Percentiles rank a stretch among this genome's conserved stretches.
Evolutionary conservation across 441 rosid genomes (phyloP).

Genomic region (Aleurites moluccanus): DNA sequence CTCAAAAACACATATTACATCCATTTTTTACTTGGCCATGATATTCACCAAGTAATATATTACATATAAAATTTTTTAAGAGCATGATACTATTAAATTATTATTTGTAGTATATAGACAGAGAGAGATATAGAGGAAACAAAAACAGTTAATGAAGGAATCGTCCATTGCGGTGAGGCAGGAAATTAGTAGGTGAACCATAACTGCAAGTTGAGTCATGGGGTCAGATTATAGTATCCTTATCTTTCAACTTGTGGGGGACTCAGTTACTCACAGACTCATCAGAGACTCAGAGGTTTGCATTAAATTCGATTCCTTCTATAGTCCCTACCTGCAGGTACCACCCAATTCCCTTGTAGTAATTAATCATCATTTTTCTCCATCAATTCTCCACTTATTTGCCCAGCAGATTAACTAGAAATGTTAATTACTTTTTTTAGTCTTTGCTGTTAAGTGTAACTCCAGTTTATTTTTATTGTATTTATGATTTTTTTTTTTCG

Average conservation of each 20-base stretch:
- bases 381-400: no score
- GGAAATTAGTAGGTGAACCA: not conserved
- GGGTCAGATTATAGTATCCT: not conserved
- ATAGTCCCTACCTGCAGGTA: not conserved
- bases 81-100: no score
- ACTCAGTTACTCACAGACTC: not conserved
- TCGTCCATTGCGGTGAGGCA: no score
- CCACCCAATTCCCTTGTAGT: no score
- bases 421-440: no score
- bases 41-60: no score
- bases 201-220: constrained; percentile 18
- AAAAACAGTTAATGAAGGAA: constrained; percentile 3
- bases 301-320: not conserved
- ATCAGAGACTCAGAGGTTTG: not conserved
- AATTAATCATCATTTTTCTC: no score
- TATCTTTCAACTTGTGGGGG: not conserved
- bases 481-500: no score
- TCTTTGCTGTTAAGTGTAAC: no score
- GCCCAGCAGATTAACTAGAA: no score
- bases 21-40: not conserved
- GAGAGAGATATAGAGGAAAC: not conserved
- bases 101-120: no score
- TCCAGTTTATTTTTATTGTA: no score
- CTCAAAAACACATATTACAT: not conserved
- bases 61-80: not conserved